These are phyloP conservation scores for Colletotrichum navitas DNA, from an alignment of 2,329 filamentous ascomycete species.

Conservation along the genomic window DNA sequence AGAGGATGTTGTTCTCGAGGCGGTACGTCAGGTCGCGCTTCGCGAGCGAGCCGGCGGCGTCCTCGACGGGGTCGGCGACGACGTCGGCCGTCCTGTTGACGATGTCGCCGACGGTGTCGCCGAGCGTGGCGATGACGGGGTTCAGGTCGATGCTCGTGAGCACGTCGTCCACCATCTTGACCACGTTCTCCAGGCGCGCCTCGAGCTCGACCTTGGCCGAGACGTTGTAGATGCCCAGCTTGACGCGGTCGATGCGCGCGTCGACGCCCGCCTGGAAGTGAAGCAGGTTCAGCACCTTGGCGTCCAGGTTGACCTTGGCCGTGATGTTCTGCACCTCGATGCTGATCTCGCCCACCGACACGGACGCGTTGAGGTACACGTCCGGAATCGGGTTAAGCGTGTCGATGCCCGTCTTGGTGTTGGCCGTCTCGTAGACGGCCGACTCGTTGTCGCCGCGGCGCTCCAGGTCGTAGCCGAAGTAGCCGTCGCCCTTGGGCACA, in stretches of 20 bases:
- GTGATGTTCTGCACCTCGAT: constrained; percentile 71
- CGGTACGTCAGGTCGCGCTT: constrained; percentile 56
- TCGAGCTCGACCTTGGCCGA: constrained; percentile 70
- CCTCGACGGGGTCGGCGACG: constrained; percentile 40
- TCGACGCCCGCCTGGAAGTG: constrained; percentile 73
- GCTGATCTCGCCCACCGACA: constrained; percentile 69
- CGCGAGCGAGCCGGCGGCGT: constrained; percentile 33
- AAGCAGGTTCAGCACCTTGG: constrained; percentile 69
- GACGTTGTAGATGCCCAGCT: constrained; percentile 69
- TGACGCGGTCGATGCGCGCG: constrained; percentile 68
- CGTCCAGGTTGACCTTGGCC: constrained; percentile 71
- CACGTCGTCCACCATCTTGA: constrained; percentile 70
- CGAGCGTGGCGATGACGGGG: constrained; percentile 68
- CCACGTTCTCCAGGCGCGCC: constrained; percentile 70
- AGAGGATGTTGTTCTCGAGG: constrained; percentile 69
- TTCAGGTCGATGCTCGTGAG: constrained; percentile 71
- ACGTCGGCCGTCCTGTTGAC: constrained; percentile 52
- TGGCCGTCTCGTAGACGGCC: constrained; percentile 65
- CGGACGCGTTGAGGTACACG: constrained; percentile 70
- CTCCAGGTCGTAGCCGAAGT: constrained; percentile 67
- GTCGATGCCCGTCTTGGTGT: constrained; percentile 59
- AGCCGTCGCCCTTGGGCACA: constrained; percentile 55
- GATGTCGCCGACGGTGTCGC: constrained; percentile 61
- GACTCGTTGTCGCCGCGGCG: constrained; percentile 64
- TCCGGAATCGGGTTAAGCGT: constrained; percentile 63